Evolutionary conservation across 257 asterid species (phyloP).

Genomic region (Asclepias syriaca): DNA sequence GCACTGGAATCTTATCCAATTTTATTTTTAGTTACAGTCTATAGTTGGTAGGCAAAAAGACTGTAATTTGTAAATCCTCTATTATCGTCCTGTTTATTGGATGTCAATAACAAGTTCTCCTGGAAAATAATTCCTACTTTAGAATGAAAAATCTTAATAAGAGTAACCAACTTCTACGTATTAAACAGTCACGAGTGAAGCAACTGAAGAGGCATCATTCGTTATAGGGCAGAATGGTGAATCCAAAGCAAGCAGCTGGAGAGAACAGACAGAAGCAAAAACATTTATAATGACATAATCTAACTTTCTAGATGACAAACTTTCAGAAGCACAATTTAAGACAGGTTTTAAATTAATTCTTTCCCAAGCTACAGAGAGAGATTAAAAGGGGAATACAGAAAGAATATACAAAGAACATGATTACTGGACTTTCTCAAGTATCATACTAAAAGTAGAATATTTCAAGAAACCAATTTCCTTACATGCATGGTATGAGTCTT

Average conservation of each 20-base stretch:
- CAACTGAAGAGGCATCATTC: background rate
- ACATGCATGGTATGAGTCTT: conserved; percentile 99
- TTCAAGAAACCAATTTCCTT: conserved; percentile 30
- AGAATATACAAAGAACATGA: background rate
- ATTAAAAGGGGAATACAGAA: no score
- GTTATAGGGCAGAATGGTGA: background rate
- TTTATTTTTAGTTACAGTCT: background rate
- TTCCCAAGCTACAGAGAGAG: background rate
- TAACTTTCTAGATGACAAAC: background rate
- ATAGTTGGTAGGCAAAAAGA: background rate
- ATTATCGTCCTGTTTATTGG: background rate
- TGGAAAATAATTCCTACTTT: background rate
- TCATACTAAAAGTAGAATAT: conserved; percentile 5
- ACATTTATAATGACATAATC: background rate
- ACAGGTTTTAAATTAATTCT: background rate
- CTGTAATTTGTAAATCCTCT: background rate
- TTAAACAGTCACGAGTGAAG: background rate
- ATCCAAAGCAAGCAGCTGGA: background rate
- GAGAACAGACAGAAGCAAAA: background rate
- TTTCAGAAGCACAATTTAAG: background rate
- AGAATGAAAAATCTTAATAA: background rate
- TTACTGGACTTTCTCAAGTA: background rate
- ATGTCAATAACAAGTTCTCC: background rate
- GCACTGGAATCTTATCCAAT: background rate
- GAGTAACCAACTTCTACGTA: background rate